Percentiles rank a stretch among this genome's conserved stretches.
phyloP scores from a whole-genome alignment of 495 filamentous ascomycete genomes.

The Podospora sp. region DNA sequence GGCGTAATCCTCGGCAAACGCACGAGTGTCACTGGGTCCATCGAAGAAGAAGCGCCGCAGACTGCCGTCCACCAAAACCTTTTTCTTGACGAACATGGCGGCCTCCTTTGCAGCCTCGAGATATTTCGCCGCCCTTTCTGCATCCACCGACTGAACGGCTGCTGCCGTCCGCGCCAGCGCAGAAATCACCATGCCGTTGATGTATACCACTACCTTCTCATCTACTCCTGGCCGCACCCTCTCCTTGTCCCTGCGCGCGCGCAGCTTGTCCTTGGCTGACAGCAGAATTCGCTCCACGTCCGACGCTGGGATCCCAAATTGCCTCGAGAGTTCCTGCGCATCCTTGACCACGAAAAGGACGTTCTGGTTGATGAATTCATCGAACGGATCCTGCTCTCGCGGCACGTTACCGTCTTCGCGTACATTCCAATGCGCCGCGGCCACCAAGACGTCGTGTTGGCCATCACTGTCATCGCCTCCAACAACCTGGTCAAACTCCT shows the following conservation, averaged over 20 bases:
- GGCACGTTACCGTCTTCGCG: slow-evolving; percentile 85
- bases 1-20: slow-evolving; percentile 95
- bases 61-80: slow-evolving; percentile 67
- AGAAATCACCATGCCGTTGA: slow-evolving; percentile 90
- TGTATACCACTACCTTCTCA: slow-evolving; percentile 84
- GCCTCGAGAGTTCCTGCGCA: slow-evolving; percentile 68
- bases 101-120: slow-evolving; percentile 67
- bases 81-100: slow-evolving; percentile 71
- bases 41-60: slow-evolving; percentile 79
- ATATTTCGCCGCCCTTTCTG: slow-evolving; percentile 57
- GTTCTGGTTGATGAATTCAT: slow-evolving; percentile 90
- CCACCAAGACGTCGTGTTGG: slow-evolving; percentile 68
- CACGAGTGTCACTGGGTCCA: slow-evolving; percentile 67
- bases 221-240: slow-evolving; percentile 82
- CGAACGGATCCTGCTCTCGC: slow-evolving; percentile 81
- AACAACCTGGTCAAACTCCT: slow-evolving; percentile 81
- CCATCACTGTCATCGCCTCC: slow-evolving; percentile 42
- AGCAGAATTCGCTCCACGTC: slow-evolving; percentile 75
- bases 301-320: slow-evolving; percentile 73
- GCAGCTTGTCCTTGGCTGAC: slow-evolving; percentile 67
- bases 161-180: slow-evolving; percentile 74
- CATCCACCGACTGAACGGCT: slow-evolving; percentile 64
- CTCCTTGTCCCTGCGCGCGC: slow-evolving; percentile 71
- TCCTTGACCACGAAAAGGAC: slow-evolving; percentile 53
- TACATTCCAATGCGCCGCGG: slow-evolving; percentile 84